These are phyloP conservation scores for Suillus luteus DNA, from an alignment of 768 basidiomycete genomes.

Conservation along the genomic window DNA sequence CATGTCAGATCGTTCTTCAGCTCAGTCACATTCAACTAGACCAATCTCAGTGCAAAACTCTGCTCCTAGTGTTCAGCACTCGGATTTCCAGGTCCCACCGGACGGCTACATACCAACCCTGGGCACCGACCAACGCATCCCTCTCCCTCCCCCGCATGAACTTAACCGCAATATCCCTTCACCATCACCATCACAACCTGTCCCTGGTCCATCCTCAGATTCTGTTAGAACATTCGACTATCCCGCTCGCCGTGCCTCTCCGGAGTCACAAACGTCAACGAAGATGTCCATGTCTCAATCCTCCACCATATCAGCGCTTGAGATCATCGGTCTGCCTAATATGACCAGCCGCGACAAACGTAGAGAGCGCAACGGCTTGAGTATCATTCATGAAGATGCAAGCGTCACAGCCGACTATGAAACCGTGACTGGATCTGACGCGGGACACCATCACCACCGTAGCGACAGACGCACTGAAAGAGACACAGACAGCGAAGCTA, in stretches of 20 bases:
- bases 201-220: slow-evolving; percentile 22
- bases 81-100: slow-evolving; percentile 39
- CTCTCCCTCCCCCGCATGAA: slow-evolving; percentile 55
- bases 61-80: slow-evolving; percentile 12
- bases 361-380: slow-evolving; percentile 29
- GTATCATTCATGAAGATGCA: slow-evolving; percentile 35
- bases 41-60: slow-evolving; percentile 27
- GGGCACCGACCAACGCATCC: slow-evolving; percentile 40
- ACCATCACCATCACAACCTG: slow-evolving; percentile 30
- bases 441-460: slow-evolving; percentile 13
- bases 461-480: slow-evolving; percentile 12
- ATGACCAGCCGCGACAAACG: slow-evolving; percentile 13
- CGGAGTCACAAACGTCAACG: slow-evolving; percentile 32
- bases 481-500: slow-evolving; percentile 23
- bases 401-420: slow-evolving; percentile 28
- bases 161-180: slow-evolving; percentile 35
- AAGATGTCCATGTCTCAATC: slow-evolving; percentile 27
- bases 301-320: slow-evolving; percentile 36
- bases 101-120: slow-evolving; percentile 54
- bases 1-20: slow-evolving; percentile 11
- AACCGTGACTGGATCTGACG: slow-evolving; percentile 23
- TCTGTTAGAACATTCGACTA: slow-evolving; percentile 24
- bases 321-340: slow-evolving; percentile 31
- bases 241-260: slow-evolving; percentile 27
- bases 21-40: slow-evolving; percentile 16